Evolutionary conservation across 345 rosid species (phyloP).

Genomic region (Physaria fendleri): DNA sequence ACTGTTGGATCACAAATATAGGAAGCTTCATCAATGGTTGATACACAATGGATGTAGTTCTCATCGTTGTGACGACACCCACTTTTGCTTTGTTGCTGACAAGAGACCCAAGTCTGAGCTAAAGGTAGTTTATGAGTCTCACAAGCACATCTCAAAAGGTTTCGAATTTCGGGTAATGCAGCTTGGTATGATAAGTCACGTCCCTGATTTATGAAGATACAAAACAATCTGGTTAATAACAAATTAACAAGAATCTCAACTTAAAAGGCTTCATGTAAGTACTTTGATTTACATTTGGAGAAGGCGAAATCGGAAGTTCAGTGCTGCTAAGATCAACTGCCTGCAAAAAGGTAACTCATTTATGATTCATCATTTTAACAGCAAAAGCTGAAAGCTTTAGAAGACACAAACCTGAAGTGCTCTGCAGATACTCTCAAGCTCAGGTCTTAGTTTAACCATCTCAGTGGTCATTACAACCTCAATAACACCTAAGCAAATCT

Average conservation of each 20-base stretch:
- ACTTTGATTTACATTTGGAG: conserved; percentile 41
- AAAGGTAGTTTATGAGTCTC: conserved; percentile 72
- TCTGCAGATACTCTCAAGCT: conserved; percentile 76
- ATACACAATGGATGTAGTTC: conserved; percentile 63
- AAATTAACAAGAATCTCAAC: conserved; percentile 1
- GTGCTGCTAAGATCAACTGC: conserved; percentile 82
- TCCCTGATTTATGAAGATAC: conserved; percentile 38
- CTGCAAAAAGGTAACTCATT: conserved; percentile 31
- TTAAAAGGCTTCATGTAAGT: neutral
- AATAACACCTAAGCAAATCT: conserved; percentile 80
- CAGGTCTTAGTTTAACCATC: conserved; percentile 55
- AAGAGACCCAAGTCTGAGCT: conserved; percentile 84
- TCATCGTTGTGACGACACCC: conserved; percentile 77
- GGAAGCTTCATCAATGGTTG: conserved; percentile 78
- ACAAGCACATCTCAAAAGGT: conserved; percentile 66
- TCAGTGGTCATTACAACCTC: conserved; percentile 80
- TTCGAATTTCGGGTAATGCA: conserved; percentile 68
- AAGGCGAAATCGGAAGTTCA: conserved; percentile 32
- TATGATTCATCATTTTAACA: neutral
- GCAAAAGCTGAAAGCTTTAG: neutral
- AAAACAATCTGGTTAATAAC: conserved; percentile 15
- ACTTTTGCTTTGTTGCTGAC: conserved; percentile 66
- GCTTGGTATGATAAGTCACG: conserved; percentile 48
- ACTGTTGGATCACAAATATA: conserved; percentile 48
- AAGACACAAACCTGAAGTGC: conserved; percentile 72